phyloP scores from a whole-genome alignment of 345 rosid species.

The Linum lewisii region DNA sequence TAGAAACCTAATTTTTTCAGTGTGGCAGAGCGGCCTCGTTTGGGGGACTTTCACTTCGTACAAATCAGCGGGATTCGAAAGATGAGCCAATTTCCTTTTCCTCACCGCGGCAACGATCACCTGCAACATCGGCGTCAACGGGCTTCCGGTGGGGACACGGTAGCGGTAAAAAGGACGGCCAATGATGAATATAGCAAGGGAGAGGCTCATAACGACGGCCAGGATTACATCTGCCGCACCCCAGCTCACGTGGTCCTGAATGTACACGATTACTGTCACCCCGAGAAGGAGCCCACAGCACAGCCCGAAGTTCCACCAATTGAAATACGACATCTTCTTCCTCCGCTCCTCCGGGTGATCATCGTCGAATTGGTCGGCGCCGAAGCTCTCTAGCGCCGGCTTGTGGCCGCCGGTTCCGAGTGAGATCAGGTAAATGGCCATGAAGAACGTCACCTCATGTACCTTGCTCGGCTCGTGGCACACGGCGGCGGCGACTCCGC shows the following conservation, averaged over 20 bases:
- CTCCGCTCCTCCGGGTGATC: constrained; percentile 57
- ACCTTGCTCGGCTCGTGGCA: constrained; percentile 53
- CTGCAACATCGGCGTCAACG: constrained; percentile 71
- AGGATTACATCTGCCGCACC: constrained; percentile 65
- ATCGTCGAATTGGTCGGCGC: constrained; percentile 94
- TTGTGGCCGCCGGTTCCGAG: constrained; percentile 94
- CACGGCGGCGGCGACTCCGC: constrained; percentile 11
- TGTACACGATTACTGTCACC: constrained; percentile 59
- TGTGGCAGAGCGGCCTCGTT: constrained; percentile 56
- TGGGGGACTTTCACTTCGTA: constrained; percentile 40
- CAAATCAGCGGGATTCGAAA: constrained; percentile 39
- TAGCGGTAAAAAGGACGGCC: constrained; percentile 76
- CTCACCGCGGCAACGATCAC: constrained; percentile 68
- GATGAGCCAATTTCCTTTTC: constrained; percentile 59
- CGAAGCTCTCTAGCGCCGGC: constrained; percentile 88
- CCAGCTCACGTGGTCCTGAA: constrained; percentile 80
- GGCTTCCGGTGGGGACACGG: constrained; percentile 60
- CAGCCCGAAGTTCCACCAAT: constrained; percentile 84
- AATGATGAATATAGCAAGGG: constrained; percentile 45
- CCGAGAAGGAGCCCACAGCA: constrained; percentile 68
- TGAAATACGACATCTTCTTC: constrained; percentile 86
- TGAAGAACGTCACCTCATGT: constrained; percentile 63
- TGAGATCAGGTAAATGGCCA: constrained; percentile 75
- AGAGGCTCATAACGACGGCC: constrained; percentile 49
- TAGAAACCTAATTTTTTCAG: constrained; percentile 51